These are phyloP conservation scores for maize (Zea mays) DNA, from an alignment of 176 grass and related monocot species.

Conservation along the genomic window DNA sequence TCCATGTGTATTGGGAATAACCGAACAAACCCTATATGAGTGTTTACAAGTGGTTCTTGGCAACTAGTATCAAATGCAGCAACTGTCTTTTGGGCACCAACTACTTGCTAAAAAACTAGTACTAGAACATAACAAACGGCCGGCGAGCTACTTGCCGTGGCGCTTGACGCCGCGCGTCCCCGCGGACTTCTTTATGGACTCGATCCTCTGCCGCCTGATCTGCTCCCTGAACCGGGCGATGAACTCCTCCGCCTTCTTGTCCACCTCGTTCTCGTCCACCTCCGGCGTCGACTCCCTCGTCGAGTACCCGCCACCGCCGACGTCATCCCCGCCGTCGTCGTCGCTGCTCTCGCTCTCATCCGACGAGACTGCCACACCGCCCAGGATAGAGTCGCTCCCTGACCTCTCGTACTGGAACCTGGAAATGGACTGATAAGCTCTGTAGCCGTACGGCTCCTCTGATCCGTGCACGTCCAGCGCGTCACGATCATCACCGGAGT, in stretches of 20 bases:
- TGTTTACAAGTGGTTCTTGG: constrained; percentile 54
- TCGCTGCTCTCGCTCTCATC: constrained; percentile 64
- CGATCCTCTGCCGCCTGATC: constrained; percentile 87
- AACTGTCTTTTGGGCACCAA: neutral
- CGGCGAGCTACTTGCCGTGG: constrained; percentile 48
- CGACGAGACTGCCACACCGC: constrained; percentile 35
- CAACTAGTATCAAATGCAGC: constrained; percentile 12
- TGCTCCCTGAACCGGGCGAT: constrained; percentile 91
- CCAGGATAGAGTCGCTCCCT: constrained; percentile 43
- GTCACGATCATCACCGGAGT: constrained; percentile 28
- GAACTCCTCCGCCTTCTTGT: constrained; percentile 94
- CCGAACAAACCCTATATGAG: too few relatives aligned
- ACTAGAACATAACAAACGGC: neutral
- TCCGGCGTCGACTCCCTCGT: constrained; percentile 46
- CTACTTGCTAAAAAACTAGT: neutral
- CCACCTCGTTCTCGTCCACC: constrained; percentile 81
- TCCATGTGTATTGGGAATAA: too few relatives aligned
- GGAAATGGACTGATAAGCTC: constrained; percentile 46
- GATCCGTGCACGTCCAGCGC: constrained; percentile 16
- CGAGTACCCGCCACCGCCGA: constrained; percentile 37
- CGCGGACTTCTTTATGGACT: constrained; percentile 72
- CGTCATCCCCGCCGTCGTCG: constrained; percentile 43
- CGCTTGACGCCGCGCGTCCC: constrained; percentile 55
- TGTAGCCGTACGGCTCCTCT: constrained; percentile 50
- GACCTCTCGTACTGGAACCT: constrained; percentile 51